phyloP scores from a whole-genome alignment of 2,329 filamentous ascomycete genomes.

The Alternaria novae-zelandiae region DNA sequence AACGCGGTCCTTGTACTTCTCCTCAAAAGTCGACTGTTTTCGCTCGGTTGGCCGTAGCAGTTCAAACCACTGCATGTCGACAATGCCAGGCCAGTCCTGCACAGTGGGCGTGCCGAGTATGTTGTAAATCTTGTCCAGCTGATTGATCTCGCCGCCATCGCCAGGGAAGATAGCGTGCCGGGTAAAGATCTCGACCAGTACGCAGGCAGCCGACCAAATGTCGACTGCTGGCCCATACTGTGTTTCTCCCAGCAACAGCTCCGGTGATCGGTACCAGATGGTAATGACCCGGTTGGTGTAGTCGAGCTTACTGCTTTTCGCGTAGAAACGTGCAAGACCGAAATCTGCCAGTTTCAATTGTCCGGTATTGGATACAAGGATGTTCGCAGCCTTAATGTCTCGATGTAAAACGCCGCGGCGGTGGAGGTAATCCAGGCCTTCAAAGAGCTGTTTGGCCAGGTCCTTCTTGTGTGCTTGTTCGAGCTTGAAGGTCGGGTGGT shows the following conservation, averaged over 20 bases:
- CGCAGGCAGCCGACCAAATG: slow-evolving; percentile 96
- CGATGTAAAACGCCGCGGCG: slow-evolving; percentile 91
- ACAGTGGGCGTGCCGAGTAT: slow-evolving; percentile 87
- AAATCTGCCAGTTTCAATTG: slow-evolving; percentile 95
- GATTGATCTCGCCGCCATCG: slow-evolving; percentile 92
- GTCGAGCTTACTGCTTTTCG: slow-evolving; percentile 87
- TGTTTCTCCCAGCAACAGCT: slow-evolving; percentile 87
- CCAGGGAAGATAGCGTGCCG: slow-evolving; percentile 93
- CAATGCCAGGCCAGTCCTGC: slow-evolving; percentile 83
- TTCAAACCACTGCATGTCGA: slow-evolving; percentile 98
- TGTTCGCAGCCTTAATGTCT: slow-evolving; percentile 98
- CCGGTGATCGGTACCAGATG: slow-evolving; percentile 97
- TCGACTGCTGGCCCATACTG: slow-evolving; percentile 98
- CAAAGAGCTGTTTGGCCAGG: slow-evolving; percentile 88
- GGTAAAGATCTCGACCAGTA: slow-evolving; percentile 96
- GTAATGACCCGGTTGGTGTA: slow-evolving; percentile 99
- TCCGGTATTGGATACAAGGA: slow-evolving; percentile 88
- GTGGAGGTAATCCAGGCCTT: slow-evolving; percentile 92
- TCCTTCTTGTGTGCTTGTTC: slow-evolving; percentile 89
- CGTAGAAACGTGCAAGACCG: slow-evolving; percentile 93
- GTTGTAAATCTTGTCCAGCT: slow-evolving; percentile 95
- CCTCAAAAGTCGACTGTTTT: slow-evolving; percentile 76
- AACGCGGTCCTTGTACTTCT: slow-evolving; percentile 79
- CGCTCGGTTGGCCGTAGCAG: slow-evolving; percentile 80
- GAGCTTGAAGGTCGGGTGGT: slow-evolving; percentile 89